Base-by-base conservation (phyloP, 352 stramenopile species). In the Bremia lactucae region DNA sequence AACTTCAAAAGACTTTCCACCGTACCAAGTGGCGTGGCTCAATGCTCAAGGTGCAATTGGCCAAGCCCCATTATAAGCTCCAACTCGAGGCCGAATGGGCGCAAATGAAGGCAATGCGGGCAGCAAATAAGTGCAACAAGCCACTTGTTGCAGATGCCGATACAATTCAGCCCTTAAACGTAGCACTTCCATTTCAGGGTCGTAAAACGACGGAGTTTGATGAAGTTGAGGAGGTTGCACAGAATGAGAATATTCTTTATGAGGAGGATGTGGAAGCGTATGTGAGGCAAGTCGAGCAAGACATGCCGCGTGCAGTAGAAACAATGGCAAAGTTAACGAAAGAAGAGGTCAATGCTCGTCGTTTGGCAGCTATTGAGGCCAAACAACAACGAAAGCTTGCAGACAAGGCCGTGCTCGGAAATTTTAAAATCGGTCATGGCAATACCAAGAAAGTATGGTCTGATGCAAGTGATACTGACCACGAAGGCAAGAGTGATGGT, bases 371-470 rank as follows among this genome's bases (percentile, higher is more conserved):
- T 9, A 31, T 88, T 22, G 52, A 72, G 14, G 68, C 76, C 29
- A 62, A 74, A 39, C 49, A 65, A 33, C 61, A 67, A 39, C 46
- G 46, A 7, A 50, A 57, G 39, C 58, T 65, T 25, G 49, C 64
- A 29, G 38, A 55, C 19, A 38, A 52, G 37, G 19, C 67, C 20
- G 49, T 67, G 24, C n/a, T n/a, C n/a, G n/a, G n/a, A n/a, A n/a
- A 69, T 62, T 6, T 6, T 33, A 6, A 13, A 6, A 33, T 56
- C 42, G 0, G 53, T 50, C 3, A 46, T 55, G 39, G 61, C 9
- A 46, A 37, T 9, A 74, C 63, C 42, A 85, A 76, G 57, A 88
- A 83, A 49, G 86, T 88, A 46, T 83, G 66, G 33, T 88, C 84
- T 51, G 70, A 83, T 48, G 69, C 80, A 39, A 75, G 73, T 41